Base-by-base conservation (phyloP, 768 basidiomycete species). In the Lactifluus subvellereus region DNA sequence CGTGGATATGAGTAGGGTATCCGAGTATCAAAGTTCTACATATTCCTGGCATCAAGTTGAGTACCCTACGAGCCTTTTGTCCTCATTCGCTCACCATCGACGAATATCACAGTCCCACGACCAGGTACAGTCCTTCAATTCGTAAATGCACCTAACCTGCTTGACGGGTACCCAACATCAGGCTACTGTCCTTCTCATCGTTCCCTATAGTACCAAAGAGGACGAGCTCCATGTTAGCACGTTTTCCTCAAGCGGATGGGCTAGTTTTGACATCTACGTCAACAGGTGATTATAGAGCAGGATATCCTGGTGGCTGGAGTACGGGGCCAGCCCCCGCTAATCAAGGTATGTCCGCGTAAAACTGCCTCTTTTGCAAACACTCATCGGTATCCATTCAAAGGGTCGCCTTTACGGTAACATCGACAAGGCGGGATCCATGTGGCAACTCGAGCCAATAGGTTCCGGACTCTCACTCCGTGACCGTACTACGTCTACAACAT, bases 41-140 rank as follows among this genome's bases (percentile, higher is more conserved):
- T 92, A 92, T 69, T 89, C 90, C 66, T 92, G 90, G 90, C 91
- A 92, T 74, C 90, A 92, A 83, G 90, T 90, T 70, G 65, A 81
- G 73, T 55, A 18, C 35, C 57, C 7, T 8, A 18, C 55, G 6
- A 37, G 49, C 54, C 16, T 54, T 38, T 7, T 18, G 16, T 35
- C 35, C 7, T 32, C 59, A 40, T 47, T 66, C 48, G 51, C 38
- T 60, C 59, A 57, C 51, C 45, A 45, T 67, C 43, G 45, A 8
- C 27, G 48, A 22, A 51, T 65, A 58, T 60, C 14, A 43, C 54
- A 92, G 90, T 91, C 90, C 66, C 90, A 92, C 81, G 90, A 92
- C 80, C 90, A 92, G 84, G 90, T 86, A 77, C 66, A 64, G 69
- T 52, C 13, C 52, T 20, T 58, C 47, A 6, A n/a, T 11, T 35